These are phyloP conservation scores for Cyberlindnera amylophila DNA, from an alignment of 805 yeast species.

Conservation along the genomic window DNA sequence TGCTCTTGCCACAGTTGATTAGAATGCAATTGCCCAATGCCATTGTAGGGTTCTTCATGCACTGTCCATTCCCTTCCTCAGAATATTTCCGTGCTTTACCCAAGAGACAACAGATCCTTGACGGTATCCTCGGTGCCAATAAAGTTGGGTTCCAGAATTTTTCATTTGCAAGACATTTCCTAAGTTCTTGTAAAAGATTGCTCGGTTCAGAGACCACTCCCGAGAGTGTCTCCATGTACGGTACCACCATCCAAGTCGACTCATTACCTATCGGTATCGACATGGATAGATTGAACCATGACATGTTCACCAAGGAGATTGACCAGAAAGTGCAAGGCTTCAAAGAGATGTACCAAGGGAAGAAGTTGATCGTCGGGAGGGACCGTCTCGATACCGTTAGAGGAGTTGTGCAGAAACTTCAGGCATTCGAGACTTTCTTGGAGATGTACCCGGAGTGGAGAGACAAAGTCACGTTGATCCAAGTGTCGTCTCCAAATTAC, in stretches of 20 bases:
- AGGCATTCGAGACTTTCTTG: constrained; percentile 85
- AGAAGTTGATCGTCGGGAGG: constrained; percentile 86
- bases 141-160: constrained; percentile 82
- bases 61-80: constrained; percentile 93
- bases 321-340: constrained; percentile 65
- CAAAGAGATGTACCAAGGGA: constrained; percentile 54
- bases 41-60: constrained; percentile 86
- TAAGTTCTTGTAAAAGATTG: constrained; percentile 84
- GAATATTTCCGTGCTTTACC: constrained; percentile 91
- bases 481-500: constrained; percentile 76
- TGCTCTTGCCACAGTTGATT: constrained; percentile 82
- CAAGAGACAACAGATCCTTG: constrained; percentile 74
- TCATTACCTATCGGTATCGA: constrained; percentile 90
- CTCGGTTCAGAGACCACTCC: constrained; percentile 61
- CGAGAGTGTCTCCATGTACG: constrained; percentile 63
- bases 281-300: constrained; percentile 59
- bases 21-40: constrained; percentile 76
- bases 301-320: constrained; percentile 43
- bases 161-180: constrained; percentile 85
- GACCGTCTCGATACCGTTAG: constrained; percentile 89
- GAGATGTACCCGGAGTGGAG: constrained; percentile 93
- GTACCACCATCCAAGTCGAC: constrained; percentile 68
- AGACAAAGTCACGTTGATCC: constrained; percentile 81
- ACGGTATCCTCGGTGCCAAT: constrained; percentile 90
- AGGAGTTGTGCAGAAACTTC: constrained; percentile 89